phyloP scores from a whole-genome alignment of 2,329 filamentous ascomycete genomes.

The Akanthomyces lecanii region DNA sequence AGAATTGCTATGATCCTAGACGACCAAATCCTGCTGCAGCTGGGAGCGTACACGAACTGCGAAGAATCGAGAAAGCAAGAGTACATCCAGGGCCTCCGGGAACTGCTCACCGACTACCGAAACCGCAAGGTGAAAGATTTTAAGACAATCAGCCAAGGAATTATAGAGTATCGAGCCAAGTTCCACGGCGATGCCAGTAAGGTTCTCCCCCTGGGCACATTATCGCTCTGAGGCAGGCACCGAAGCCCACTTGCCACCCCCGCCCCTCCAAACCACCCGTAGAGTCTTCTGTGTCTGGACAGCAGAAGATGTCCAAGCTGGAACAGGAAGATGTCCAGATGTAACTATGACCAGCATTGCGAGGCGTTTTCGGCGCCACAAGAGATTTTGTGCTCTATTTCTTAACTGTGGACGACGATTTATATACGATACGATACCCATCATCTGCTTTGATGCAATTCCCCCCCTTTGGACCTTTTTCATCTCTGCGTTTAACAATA shows the following conservation, averaged over 20 bases:
- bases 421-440: conserved; percentile 4
- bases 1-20: conserved; percentile 47
- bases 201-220: conserved; percentile 54
- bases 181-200: conserved; percentile 62
- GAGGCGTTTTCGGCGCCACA: background rate
- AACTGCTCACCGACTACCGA: conserved; percentile 57
- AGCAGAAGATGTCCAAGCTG: background rate
- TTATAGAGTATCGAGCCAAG: conserved; percentile 61
- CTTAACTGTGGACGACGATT: conserved; percentile 1
- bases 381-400: background rate
- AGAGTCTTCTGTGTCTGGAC: background rate
- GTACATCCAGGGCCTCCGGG: conserved; percentile 60
- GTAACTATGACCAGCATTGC: background rate
- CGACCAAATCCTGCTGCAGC: conserved; percentile 67
- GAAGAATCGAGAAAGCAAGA: conserved; percentile 55
- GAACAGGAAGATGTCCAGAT: background rate
- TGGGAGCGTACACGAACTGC: conserved; percentile 63
- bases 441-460: background rate
- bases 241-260: background rate
- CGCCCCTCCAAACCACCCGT: background rate
- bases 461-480: background rate
- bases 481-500: background rate
- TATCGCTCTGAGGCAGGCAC: conserved; percentile 31
- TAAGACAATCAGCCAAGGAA: conserved; percentile 60
- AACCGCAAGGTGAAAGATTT: conserved; percentile 61